A percentile compares a stretch with the other conserved stretches of the same genome.
Conservation (phyloP, 2,329 filamentous ascomycete genomes). For the Bipolaris cookei region DNA sequence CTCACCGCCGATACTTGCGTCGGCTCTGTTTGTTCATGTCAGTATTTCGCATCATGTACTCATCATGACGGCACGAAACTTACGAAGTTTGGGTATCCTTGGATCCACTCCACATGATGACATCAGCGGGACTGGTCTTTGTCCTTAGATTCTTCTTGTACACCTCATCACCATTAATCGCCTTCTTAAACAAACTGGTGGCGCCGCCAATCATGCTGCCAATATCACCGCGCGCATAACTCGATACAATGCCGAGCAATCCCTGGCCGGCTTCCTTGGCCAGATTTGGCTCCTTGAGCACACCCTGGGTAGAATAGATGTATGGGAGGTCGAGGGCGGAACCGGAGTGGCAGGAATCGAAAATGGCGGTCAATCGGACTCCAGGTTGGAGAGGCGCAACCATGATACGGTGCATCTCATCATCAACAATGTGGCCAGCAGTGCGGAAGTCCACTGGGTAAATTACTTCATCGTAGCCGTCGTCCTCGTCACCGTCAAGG, state of each 20-base stretch:
- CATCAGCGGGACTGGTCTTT: constrained; percentile 92
- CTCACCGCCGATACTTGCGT: constrained; percentile 84
- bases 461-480: constrained; percentile 83
- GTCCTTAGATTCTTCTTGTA: constrained; percentile 83
- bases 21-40: constrained; percentile 66
- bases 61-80: constrained; percentile 48
- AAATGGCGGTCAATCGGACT: constrained; percentile 82
- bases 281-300: constrained; percentile 81
- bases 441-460: constrained; percentile 83
- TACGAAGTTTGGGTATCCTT: constrained; percentile 95
- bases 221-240: constrained; percentile 84
- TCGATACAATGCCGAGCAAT: constrained; percentile 72
- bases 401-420: constrained; percentile 81
- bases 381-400: constrained; percentile 79
- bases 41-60: neutral
- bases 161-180: constrained; percentile 76
- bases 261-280: constrained; percentile 80
- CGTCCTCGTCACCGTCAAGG: constrained; percentile 78
- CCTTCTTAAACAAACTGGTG: constrained; percentile 87
- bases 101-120: constrained; percentile 97
- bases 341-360: constrained; percentile 81
- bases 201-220: constrained; percentile 79
- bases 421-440: constrained; percentile 81
- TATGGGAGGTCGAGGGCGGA: constrained; percentile 79
- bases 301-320: constrained; percentile 79